Evolutionary conservation across 1,284 basidiomycete genomes (phyloP).

Genomic region (Melampsora abietis-canadensis): DNA sequence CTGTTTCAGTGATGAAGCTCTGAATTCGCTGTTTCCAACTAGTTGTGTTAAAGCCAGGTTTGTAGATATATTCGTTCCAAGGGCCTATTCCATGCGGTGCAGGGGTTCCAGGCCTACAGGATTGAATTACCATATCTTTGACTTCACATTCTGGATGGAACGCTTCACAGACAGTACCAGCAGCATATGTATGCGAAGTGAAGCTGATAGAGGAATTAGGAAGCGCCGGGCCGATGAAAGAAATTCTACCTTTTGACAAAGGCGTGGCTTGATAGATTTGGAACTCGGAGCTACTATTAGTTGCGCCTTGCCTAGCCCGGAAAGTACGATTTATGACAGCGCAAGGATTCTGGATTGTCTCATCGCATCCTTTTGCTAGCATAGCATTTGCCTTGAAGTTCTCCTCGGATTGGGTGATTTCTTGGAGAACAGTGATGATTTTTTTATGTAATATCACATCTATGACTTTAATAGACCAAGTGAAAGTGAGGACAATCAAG

Average conservation of each 20-base stretch:
- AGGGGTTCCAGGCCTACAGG: neutral
- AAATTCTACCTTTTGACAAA: neutral
- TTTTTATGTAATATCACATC: neutral
- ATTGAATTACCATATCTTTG: neutral
- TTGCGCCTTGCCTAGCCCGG: neutral
- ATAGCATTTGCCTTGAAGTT: neutral
- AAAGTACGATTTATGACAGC: neutral
- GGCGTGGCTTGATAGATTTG: neutral
- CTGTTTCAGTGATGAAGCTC: neutral
- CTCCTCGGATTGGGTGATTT: neutral
- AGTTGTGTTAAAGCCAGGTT: neutral
- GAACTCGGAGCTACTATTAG: neutral
- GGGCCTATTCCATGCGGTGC: neutral
- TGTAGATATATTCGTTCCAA: neutral
- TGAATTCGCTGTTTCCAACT: conserved; percentile 1
- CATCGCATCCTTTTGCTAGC: neutral
- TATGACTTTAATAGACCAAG: neutral
- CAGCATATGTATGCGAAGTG: conserved; percentile 7
- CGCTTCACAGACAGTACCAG: neutral
- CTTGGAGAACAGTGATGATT: neutral
- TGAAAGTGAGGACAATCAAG: neutral
- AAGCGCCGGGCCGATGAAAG: neutral
- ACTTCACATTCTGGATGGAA: neutral
- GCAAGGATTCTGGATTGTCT: neutral
- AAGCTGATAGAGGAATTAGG: neutral